A percentile compares a stretch with the other conserved stretches of the same genome.
Conservation (phyloP, 2,329 filamentous ascomycete genomes). For the Calycina herbarum region DNA sequence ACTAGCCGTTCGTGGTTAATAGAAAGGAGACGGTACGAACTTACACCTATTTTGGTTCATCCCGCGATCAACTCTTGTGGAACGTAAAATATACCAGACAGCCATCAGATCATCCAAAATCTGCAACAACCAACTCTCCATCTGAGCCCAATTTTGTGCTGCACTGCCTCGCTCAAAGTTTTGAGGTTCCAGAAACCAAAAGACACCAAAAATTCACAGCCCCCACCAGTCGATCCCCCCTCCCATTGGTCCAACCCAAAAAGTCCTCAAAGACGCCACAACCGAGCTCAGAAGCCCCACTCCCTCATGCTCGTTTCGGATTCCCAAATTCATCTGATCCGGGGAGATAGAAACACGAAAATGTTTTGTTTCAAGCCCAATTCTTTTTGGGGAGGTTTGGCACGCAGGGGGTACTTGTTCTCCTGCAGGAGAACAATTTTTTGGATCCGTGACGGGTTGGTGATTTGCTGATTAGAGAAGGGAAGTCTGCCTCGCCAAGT, state of each 20-base stretch:
- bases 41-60: not conserved
- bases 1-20: too few species aligned
- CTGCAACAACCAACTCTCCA: not conserved
- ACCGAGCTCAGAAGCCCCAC: slow-evolving; percentile 1
- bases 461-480: not conserved
- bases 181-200: not conserved
- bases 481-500: not conserved
- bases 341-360: not conserved
- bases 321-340: not conserved
- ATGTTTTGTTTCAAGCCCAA: not conserved
- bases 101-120: not conserved
- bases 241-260: not conserved
- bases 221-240: not conserved
- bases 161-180: too few species aligned
- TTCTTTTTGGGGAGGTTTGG: not conserved
- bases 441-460: not conserved
- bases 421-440: not conserved
- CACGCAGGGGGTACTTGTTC: not conserved
- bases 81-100: not conserved
- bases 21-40: too few species aligned
- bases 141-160: too few species aligned
- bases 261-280: not conserved
- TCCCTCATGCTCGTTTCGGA: not conserved
- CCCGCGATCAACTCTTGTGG: not conserved
- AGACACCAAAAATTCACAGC: not conserved